Percentiles rank a stretch among this genome's conserved stretches.
Evolutionary conservation across 345 rosid species (phyloP).

Genomic region (Mangifera indica): DNA sequence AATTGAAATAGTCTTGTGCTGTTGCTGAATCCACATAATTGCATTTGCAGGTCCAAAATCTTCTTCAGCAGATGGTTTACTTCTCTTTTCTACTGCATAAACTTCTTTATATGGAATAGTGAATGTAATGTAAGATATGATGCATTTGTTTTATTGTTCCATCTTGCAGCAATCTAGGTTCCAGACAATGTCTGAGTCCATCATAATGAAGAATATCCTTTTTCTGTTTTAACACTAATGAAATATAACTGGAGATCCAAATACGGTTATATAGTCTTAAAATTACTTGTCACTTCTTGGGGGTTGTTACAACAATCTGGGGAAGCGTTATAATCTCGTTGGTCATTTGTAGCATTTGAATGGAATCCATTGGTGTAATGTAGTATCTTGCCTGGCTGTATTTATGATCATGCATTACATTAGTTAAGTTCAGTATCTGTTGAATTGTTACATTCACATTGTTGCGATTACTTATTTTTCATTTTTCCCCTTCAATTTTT

Average conservation of each 20-base stretch:
- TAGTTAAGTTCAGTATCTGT: background rate
- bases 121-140: slow-evolving; percentile 14
- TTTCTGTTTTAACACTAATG: slow-evolving; percentile 16
- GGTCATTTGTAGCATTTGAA: background rate
- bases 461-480: background rate
- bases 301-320: background rate
- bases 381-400: slow-evolving; percentile 1
- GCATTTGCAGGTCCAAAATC: slow-evolving; percentile 68
- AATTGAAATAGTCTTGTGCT: slow-evolving; percentile 13
- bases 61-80: slow-evolving; percentile 88
- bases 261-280: too few relatives aligned
- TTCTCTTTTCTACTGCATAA: slow-evolving; percentile 15
- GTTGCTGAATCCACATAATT: slow-evolving; percentile 10
- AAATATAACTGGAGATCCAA: background rate
- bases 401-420: background rate
- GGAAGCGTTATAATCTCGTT: background rate
- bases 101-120: slow-evolving; percentile 1
- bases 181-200: slow-evolving; percentile 91
- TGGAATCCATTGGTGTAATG: background rate
- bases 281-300: background rate
- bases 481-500: background rate
- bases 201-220: slow-evolving; percentile 94
- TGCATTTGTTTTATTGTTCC: background rate
- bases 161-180: slow-evolving; percentile 80
- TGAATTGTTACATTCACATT: background rate